Percentiles rank a stretch among this genome's conserved stretches.
Conservation (phyloP, 345 rosid species). For the Corchorus olitorius region DNA sequence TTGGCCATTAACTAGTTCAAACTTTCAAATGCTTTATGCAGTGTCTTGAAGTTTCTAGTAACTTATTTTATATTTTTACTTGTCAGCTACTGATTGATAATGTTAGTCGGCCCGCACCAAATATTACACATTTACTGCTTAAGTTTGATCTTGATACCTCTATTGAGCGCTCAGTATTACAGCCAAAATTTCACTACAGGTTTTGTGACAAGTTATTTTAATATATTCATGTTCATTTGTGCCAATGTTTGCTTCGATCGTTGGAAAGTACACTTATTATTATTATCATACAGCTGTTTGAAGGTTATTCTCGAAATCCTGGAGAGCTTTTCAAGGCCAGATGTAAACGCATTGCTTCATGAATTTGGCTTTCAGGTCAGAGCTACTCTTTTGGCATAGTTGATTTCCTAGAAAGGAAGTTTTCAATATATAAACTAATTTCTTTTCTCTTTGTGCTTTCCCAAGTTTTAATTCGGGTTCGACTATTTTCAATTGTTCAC, state of each 20-base stretch:
- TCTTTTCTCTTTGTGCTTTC: not conserved
- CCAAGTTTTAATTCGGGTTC: not conserved
- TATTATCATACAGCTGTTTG: slow-evolving; percentile 67
- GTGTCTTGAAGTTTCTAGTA: not conserved
- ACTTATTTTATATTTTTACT: slow-evolving; percentile 6
- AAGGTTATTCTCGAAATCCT: slow-evolving; percentile 88
- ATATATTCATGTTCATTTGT: not conserved
- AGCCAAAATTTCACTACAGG: slow-evolving; percentile 97
- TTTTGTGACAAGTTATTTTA: slow-evolving; percentile 29
- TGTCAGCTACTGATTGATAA: slow-evolving; percentile 86
- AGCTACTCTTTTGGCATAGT: slow-evolving; percentile 4
- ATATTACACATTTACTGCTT: slow-evolving; percentile 84
- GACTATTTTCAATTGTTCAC: slow-evolving; percentile 19
- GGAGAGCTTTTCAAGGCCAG: slow-evolving; percentile 78
- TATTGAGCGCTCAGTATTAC: slow-evolving; percentile 77
- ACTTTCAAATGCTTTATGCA: slow-evolving; percentile 9
- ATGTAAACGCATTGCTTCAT: slow-evolving; percentile 74
- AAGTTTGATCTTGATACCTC: slow-evolving; percentile 82
- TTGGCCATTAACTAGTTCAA: slow-evolving; percentile 8
- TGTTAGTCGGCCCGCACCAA: slow-evolving; percentile 88
- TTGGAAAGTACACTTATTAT: slow-evolving; percentile 8
- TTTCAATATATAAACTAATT: not conserved
- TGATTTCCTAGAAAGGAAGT: not conserved
- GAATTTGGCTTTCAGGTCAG: slow-evolving; percentile 93
- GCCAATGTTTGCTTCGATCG: slow-evolving; percentile 14